Evolutionary conservation across 768 basidiomycete species (phyloP).

Genomic region (Termitomyces bulborhizus): DNA sequence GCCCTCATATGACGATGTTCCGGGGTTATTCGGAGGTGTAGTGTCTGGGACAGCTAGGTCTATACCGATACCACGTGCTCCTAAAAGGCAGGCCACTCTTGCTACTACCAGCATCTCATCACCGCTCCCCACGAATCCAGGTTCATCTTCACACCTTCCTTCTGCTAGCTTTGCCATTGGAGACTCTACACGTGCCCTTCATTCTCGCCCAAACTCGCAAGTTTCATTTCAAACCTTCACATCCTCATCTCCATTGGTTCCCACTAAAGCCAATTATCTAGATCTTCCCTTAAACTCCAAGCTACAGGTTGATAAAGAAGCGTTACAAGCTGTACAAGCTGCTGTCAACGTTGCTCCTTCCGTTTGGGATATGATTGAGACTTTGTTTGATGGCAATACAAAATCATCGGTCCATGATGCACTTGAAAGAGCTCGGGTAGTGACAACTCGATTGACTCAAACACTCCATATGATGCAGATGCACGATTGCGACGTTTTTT

Average conservation of each 20-base stretch:
- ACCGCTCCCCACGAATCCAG: slow-evolving; percentile 29
- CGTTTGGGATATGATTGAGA: slow-evolving; percentile 80
- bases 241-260: slow-evolving; percentile 32
- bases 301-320: slow-evolving; percentile 69
- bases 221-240: slow-evolving; percentile 29
- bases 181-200: slow-evolving; percentile 17
- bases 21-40: slow-evolving; percentile 29
- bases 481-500: slow-evolving; percentile 46
- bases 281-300: slow-evolving; percentile 51
- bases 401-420: slow-evolving; percentile 43
- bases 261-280: slow-evolving; percentile 30
- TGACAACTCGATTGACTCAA: slow-evolving; percentile 57
- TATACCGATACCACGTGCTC: slow-evolving; percentile 39
- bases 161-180: slow-evolving; percentile 6
- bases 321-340: slow-evolving; percentile 69
- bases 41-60: slow-evolving; percentile 27
- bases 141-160: slow-evolving; percentile 17
- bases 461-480: slow-evolving; percentile 56
- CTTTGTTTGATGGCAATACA: slow-evolving; percentile 46
- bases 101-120: slow-evolving; percentile 25
- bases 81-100: slow-evolving; percentile 40
- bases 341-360: slow-evolving; percentile 76
- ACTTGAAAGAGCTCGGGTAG: slow-evolving; percentile 54
- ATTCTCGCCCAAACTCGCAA: slow-evolving; percentile 36
- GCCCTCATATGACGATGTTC: slow-evolving; percentile 54